These are phyloP conservation scores for Ustulina deusta DNA, from an alignment of 2,329 filamentous ascomycete species.

Conservation along the genomic window DNA sequence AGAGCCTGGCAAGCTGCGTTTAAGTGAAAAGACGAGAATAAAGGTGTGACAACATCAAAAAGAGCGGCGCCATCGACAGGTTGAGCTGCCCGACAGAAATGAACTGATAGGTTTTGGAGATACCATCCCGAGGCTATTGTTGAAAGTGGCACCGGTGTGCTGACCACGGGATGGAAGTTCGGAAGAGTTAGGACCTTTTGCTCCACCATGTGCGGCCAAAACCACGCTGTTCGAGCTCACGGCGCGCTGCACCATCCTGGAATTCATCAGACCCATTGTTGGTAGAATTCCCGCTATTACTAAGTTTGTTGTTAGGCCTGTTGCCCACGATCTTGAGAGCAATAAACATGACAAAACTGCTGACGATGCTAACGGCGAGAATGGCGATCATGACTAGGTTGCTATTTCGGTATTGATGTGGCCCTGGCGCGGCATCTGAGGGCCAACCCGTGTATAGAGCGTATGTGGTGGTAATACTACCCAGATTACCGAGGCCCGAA, in stretches of 20 bases:
- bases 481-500: slow-evolving; percentile 87
- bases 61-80: slow-evolving; percentile 49
- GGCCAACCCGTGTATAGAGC: slow-evolving; percentile 90
- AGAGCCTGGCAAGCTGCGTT: slow-evolving; percentile 44
- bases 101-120: slow-evolving; percentile 1
- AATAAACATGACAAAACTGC: slow-evolving; percentile 75
- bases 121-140: slow-evolving; percentile 35
- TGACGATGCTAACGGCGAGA: slow-evolving; percentile 79
- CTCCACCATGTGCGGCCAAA: slow-evolving; percentile 60
- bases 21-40: slow-evolving; percentile 37
- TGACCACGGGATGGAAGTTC: slow-evolving; percentile 30
- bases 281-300: slow-evolving; percentile 52
- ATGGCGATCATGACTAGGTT: slow-evolving; percentile 92
- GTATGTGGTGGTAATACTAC: slow-evolving; percentile 88
- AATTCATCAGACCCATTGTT: slow-evolving; percentile 59
- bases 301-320: slow-evolving; percentile 61
- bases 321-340: slow-evolving; percentile 71
- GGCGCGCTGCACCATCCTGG: slow-evolving; percentile 70
- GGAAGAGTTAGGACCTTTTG: slow-evolving; percentile 46
- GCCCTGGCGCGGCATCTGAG: slow-evolving; percentile 75
- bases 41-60: slow-evolving; percentile 34
- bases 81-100: slow-evolving; percentile 52
- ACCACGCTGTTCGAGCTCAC: slow-evolving; percentile 70
- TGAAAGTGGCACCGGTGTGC: slow-evolving; percentile 41
- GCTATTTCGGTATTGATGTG: slow-evolving; percentile 80